Base-by-base conservation (phyloP, 1,139 yeast species). In the Pichia sp. region DNA sequence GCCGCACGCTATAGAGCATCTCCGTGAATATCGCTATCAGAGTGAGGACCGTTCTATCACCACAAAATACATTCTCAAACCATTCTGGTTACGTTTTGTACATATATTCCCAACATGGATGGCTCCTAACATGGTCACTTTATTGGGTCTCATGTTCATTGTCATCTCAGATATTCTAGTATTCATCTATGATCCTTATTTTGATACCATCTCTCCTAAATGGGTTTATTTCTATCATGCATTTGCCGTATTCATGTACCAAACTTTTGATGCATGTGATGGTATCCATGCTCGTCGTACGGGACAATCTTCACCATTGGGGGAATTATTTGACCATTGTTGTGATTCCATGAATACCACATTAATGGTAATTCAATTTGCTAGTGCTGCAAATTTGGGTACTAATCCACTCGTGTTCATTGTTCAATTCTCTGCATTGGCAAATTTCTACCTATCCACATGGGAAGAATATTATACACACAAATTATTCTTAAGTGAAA, bases 401-500 rank as follows among this genome's bases (percentile, higher is more conserved):
- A 18, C 25, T 11, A 79, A 74, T 51, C 72, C 77, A 63, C 52
- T 72, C 44, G 64, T 83, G 30, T 55, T 85, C 41, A 47, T 77
- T 36, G 62, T 85, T 11, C 96, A 86, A 56, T 83, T 86, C 59
- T 81, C 82, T 8, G 66, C 88, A 7, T 69, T 86, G 34, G 71
- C 80, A 48, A 88, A 88, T 60, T 88, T 88, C 56, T 88, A 87
- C 56, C 61, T 85, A 39, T 80, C 94, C 32, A 88, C 97, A 1
- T 88, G 97, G 97, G 97, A 88, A 62, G 96, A 87, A 55, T 88
- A 74, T 56, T 93, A 87, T 53, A 88, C 97, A 1, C 94, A 87
- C 49, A 81, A 80, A 23, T 66, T 88, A 43, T 88, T 70, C 57
- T 66, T 88, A 38, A 78, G 93, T 29, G 75, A 73, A 44, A 81